Evolutionary conservation across 208 protist species (phyloP), one percentile per base, ranked within the genome.

Genomic region (Crithidia fasciculata): DNA sequence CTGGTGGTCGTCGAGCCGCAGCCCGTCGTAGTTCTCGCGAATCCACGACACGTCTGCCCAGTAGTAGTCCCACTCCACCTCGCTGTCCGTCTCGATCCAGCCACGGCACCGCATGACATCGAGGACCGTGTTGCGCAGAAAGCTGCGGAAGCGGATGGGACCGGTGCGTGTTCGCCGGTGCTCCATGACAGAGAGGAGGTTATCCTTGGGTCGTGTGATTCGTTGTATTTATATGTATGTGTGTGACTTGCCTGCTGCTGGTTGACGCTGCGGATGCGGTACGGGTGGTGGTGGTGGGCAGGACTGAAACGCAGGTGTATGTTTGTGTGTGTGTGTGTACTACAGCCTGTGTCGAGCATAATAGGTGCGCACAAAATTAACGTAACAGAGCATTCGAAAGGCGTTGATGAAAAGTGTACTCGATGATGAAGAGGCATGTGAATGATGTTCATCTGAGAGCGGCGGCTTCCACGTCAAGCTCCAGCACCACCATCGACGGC

Each of bases 11-110:
- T 95, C 90, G 3, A 98, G 77, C 6, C 93, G 87, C 44, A 95
- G 67, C 69, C 93, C 82, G 60, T 98, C 94, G 74, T 98, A 97
- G 69, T 87, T 81, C 70, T 98, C 96, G 40, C 94, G 89, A 37
- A 98, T 97, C 95, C 95, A 98, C 28, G 76, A 80, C 19, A 95
- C 89, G 61, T 98, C 96, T 0, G 93, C 92, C 95, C 96, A 98
- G 74, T 93, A 87, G 70, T 98, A 88, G 70, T 98, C 95, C 93
- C 94, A 98, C 16, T 97, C 92, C 7, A 76, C 53, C 43, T 98
- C 95, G 60, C 90, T 96, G 66, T 96, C 93, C 53, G 93, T 97
- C 74, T 97, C 93, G 41, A 96, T 93, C 93, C 93, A 98, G 41
- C 93, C 93, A 5, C 95, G 88, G 61, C 91, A 95, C 8, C 91